Evolutionary conservation across 768 basidiomycete species (phyloP).

Genomic region (Suillus lakei): DNA sequence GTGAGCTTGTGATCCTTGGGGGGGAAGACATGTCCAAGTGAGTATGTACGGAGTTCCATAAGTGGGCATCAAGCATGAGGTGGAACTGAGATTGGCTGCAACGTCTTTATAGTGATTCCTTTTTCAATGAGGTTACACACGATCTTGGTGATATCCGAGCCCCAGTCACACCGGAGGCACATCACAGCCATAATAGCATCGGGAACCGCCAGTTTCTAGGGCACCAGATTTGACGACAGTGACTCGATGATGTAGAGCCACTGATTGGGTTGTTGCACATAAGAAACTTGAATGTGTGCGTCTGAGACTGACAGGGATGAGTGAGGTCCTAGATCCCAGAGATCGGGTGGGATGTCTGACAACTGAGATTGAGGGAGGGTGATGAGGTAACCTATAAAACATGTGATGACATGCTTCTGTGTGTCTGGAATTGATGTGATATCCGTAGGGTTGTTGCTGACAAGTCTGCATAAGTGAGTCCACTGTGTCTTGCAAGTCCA

Average conservation of each 20-base stretch:
- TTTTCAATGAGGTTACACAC: not conserved
- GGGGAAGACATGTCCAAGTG: not conserved
- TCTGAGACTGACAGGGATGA: not conserved
- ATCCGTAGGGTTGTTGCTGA: not conserved
- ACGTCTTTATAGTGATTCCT: not conserved
- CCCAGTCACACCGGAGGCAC: conserved; percentile 8
- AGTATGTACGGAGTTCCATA: not conserved
- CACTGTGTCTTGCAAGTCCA: not conserved
- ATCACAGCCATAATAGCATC: not conserved
- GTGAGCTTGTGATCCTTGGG: not conserved
- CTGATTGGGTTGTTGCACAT: not conserved
- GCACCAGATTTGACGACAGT: not conserved
- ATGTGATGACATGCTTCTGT: not conserved
- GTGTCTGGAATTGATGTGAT: not conserved
- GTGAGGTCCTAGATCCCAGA: conserved; percentile 1
- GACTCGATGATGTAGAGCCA: not conserved
- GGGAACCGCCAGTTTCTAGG: not conserved
- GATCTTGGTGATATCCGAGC: not conserved
- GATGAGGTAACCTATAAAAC: not conserved
- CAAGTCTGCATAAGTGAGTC: not conserved
- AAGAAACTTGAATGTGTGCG: not conserved
- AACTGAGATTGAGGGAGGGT: not conserved
- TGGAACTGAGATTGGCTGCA: not conserved
- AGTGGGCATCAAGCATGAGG: not conserved
- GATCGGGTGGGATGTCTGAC: not conserved